Evolutionary conservation across 192 early-diverging fungal species (phyloP).

Genomic region (Phycomyces blakesleeanus): DNA sequence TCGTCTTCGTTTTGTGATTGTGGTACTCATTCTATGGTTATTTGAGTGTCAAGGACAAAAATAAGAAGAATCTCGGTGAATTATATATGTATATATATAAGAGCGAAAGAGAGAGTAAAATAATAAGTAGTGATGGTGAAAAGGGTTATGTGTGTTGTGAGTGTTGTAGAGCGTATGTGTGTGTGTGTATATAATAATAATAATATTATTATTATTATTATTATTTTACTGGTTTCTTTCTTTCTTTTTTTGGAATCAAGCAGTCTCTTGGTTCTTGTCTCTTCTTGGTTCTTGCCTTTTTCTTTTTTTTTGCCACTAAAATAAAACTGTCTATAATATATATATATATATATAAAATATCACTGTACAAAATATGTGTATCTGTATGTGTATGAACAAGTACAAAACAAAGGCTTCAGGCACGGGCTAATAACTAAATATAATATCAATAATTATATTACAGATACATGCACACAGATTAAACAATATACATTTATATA

Average conservation of each 20-base stretch:
- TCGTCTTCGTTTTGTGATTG: not conserved
- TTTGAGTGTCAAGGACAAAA: not conserved
- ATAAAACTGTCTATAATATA: too few relatives aligned
- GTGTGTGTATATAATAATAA: slow-evolving; percentile 5
- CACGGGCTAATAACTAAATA: not conserved
- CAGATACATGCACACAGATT: too few relatives aligned
- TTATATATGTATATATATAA: not conserved
- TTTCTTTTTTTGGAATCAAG: slow-evolving; percentile 4
- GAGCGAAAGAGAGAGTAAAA: not conserved
- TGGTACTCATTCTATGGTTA: not conserved
- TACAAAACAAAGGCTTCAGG: not conserved
- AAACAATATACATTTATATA: too few relatives aligned
- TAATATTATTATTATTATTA: slow-evolving; percentile 2
- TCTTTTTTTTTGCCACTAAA: too few relatives aligned
- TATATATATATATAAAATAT: too few relatives aligned
- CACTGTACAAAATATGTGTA: too few relatives aligned
- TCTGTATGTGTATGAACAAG: too few relatives aligned
- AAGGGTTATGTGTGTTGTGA: not conserved
- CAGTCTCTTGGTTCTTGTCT: not conserved
- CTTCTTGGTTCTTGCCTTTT: too few relatives aligned
- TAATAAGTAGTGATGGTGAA: slow-evolving; percentile 1
- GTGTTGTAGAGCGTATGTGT: not conserved
- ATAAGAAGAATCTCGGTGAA: not conserved
- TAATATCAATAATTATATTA: not conserved
- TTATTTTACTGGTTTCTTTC: slow-evolving; percentile 1